Base-by-base conservation (phyloP, 257 asterid genomes). In the Plantago elongata region DNA sequence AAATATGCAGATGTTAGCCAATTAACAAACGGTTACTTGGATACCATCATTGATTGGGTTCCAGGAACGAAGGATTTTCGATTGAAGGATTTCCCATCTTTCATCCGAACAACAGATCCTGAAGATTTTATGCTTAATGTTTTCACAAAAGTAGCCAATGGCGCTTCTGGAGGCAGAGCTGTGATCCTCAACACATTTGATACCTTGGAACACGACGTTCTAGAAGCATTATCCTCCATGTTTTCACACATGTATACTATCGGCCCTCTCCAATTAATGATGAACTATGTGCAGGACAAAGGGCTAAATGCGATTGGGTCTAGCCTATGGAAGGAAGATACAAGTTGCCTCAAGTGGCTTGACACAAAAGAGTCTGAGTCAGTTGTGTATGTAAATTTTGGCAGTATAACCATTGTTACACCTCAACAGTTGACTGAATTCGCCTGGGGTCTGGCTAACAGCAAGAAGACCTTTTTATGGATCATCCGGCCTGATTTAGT, bases 381-480 rank as follows among this genome's bases (percentile, higher is more conserved):
- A 2, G 82, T 78, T 1, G 57, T 81, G 34, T 75, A 68, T 11
- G 80, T 81, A 0, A 81, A 78, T 11, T 81, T 78, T 18, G 84
- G 84, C 8, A 75, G 87, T 63, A 60, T 75, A 9, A 61, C 82
- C 0, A 72, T 71, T 2, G 54, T 81, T 68, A 75, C 77, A 1
- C 69, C 72, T 6, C 54, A 66, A 2, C 87, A 81, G 30, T 62
- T 78, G 15, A 57, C 54, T 0, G 87, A 81, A 18, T 71, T 81
- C 14, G 84, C 88, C 0, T 78, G 82, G 81, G 88, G 88, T n/a
- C 75, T 81, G 0, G 79, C 84, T 3, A 65, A 75, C 9, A 76
- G 77, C 61, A 71, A 71, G 66, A 71, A 71, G 22, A 59, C 73
- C 0, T 78, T 78, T 38, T 15, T 81, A 17, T 81, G 87, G 87